Base-by-base conservation (phyloP, 805 yeast genomes). In the Naumovozyma dairenensis region DNA sequence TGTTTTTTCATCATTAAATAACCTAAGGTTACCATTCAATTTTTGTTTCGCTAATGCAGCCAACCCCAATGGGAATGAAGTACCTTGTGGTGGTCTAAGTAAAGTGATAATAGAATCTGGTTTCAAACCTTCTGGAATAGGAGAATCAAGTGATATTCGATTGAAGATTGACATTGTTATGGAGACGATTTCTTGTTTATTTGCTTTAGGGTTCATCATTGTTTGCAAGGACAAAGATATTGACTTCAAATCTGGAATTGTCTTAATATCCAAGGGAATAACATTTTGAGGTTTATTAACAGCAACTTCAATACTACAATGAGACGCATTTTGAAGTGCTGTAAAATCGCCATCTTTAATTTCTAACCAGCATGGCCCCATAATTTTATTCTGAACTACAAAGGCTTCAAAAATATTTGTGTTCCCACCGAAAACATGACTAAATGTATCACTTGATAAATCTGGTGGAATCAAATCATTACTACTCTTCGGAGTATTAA, bases 341-440 rank as follows among this genome's bases (percentile, higher is more conserved):
- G 56, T 53, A 45, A 81, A 80, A 40, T 78, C 76, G 31, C 78
- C 80, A 32, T 72, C 68, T 28, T 68, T 64, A 33, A 92, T 66
- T 31, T 80, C 80, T 33, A 92, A 63, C 98, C 98, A 92, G 55
- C 97, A 86, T 3, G 98, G 98, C 7, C 98, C 98, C 96, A 85
- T 87, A 29, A 92, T 69, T 45, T 80, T 77, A 46, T 82, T 69
- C 55, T 79, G 84, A 17, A 87, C 48, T 8, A 85, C 92, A 57
- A 92, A 85, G 9, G 83, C 69, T 62, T 92, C 98, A 55, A 92
- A 86, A 16, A 83, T 64, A 35, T 69, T 69, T 3, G 92, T 57
- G 38, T 67, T 72, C 3, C 83, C 67, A 32, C 97, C 97, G 61
- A 86, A 85, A 2, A 85, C 83, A 37, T 73, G 80, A 7, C 67